These are phyloP conservation scores for Heliocybe sulcata DNA, from an alignment of 1,284 basidiomycete species.

Conservation along the genomic window DNA sequence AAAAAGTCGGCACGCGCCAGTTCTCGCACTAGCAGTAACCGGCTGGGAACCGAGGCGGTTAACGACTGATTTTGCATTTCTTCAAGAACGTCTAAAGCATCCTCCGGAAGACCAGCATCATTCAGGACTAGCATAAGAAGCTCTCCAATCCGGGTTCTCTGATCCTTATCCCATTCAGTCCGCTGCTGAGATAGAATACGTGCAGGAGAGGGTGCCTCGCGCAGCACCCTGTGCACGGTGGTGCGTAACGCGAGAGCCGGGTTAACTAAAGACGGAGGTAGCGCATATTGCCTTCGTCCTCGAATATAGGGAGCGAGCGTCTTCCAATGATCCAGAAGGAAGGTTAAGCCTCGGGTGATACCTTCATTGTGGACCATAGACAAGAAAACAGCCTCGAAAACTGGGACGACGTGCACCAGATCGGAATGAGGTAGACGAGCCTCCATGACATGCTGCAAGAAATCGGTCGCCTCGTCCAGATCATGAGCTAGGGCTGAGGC, in stretches of 20 bases:
- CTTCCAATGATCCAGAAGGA: conserved; percentile 36
- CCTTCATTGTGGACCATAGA: conserved; percentile 29
- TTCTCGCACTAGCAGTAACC: conserved; percentile 32
- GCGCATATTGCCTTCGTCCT: not conserved
- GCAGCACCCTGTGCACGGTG: conserved; percentile 24
- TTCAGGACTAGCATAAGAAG: conserved; percentile 35
- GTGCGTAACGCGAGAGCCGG: conserved; percentile 18
- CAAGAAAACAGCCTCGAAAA: conserved; percentile 33
- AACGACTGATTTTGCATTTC: conserved; percentile 32
- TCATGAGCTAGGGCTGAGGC: conserved; percentile 26
- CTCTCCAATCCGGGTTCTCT: conserved; percentile 25
- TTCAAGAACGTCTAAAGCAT: conserved; percentile 36
- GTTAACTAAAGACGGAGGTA: not conserved
- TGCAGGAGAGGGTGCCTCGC: conserved; percentile 27
- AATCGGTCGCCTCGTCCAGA: conserved; percentile 22
- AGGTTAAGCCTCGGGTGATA: conserved; percentile 32
- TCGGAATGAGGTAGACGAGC: conserved; percentile 3
- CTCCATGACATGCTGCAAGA: conserved; percentile 17
- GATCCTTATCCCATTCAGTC: conserved; percentile 17
- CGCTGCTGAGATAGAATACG: conserved; percentile 22
- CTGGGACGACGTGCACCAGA: conserved; percentile 17
- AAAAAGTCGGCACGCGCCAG: conserved; percentile 34
- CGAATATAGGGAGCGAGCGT: conserved; percentile 19
- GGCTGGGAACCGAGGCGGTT: conserved; percentile 18
- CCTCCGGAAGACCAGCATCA: conserved; percentile 21